These are phyloP conservation scores for Lactarius trivialis DNA, from an alignment of 768 basidiomycete species.

Conservation along the genomic window DNA sequence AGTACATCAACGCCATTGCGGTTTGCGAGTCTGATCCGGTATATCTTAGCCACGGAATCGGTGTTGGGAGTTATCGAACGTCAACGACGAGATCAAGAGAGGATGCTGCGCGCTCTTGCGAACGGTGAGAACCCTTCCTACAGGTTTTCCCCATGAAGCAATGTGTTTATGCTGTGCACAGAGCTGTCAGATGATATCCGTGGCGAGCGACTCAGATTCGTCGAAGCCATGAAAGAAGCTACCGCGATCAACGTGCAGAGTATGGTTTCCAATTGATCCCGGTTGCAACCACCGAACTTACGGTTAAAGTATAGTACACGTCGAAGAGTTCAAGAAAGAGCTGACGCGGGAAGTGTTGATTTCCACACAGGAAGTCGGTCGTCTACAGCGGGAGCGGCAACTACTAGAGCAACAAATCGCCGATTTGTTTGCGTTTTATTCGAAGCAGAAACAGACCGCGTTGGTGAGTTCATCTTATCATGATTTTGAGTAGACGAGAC, in stretches of 20 bases:
- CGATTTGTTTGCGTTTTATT: slow-evolving; percentile 66
- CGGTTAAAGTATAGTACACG: slow-evolving; percentile 48
- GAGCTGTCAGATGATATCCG: slow-evolving; percentile 80
- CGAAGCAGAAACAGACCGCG: slow-evolving; percentile 49
- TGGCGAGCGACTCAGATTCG: slow-evolving; percentile 78
- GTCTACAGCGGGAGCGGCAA: slow-evolving; percentile 59
- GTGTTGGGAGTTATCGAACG: slow-evolving; percentile 57
- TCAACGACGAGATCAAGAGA: slow-evolving; percentile 69
- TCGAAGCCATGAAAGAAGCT: slow-evolving; percentile 93
- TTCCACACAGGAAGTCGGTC: slow-evolving; percentile 68
- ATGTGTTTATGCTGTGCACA: slow-evolving; percentile 28
- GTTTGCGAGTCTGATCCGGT: slow-evolving; percentile 10
- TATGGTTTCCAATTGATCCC: slow-evolving; percentile 27
- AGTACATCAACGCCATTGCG: slow-evolving; percentile 22
- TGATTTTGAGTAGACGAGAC: neutral
- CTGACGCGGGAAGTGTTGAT: slow-evolving; percentile 65
- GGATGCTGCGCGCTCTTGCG: slow-evolving; percentile 57
- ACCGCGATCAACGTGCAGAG: slow-evolving; percentile 83
- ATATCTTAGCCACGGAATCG: slow-evolving; percentile 44
- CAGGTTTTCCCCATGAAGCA: neutral
- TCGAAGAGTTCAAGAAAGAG: slow-evolving; percentile 83
- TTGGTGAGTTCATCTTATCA: slow-evolving; percentile 5
- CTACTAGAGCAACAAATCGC: slow-evolving; percentile 63
- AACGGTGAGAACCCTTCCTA: slow-evolving; percentile 40
- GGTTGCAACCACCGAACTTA: slow-evolving; percentile 7